Base-by-base conservation (phyloP, 2,329 filamentous ascomycete genomes). In the Ceratocystis alfenasii region DNA sequence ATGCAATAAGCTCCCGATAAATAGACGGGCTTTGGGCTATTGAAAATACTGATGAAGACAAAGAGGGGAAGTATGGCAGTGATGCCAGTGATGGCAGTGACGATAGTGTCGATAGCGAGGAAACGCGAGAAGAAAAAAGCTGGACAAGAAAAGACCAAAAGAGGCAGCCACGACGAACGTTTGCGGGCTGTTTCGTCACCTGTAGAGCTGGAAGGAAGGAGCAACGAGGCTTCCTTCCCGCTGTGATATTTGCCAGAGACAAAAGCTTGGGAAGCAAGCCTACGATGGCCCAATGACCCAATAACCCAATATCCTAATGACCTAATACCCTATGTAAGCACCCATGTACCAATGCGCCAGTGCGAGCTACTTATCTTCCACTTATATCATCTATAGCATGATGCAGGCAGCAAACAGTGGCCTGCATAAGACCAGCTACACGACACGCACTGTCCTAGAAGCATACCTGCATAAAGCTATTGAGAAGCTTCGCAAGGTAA, bases 211-310 rank as follows among this genome's bases (percentile, higher is more conserved):
- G 55, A 33, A 59, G 28, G 44, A 45, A 62, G 60, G 10, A 46
- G 60, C 60, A 44, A 48, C 22, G 36, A 62, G 44, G 50, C 45
- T 64, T 62, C 36, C 46, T 57, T 57, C 41, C 17, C 30, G 36
- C 12, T 15, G 33, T 50, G 30, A 33, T 36, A 48, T 44, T 63
- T 64, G 30, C 6, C 45, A 45, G 60, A 62, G 60, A 62, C 20
- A 59, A n/a, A 30, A 15, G 36, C 36, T 41, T 5, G 36, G 36
- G 36, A 12, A 41, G 36, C 36, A 41, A 41, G 36, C 10, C 12
- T 12, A 41, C 36, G 36, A 15, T 12, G 36, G 36, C 30, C 36
- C 12, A 41, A 41, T 15, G 10, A 4, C 36, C 36, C 33, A 10
- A 36, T 8, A 6, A 36, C 33, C 33, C 10, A 12, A 41, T 41